These are phyloP conservation scores for Anthracocystis walkeri DNA, from an alignment of 1,284 basidiomycete genomes.

Conservation along the genomic window DNA sequence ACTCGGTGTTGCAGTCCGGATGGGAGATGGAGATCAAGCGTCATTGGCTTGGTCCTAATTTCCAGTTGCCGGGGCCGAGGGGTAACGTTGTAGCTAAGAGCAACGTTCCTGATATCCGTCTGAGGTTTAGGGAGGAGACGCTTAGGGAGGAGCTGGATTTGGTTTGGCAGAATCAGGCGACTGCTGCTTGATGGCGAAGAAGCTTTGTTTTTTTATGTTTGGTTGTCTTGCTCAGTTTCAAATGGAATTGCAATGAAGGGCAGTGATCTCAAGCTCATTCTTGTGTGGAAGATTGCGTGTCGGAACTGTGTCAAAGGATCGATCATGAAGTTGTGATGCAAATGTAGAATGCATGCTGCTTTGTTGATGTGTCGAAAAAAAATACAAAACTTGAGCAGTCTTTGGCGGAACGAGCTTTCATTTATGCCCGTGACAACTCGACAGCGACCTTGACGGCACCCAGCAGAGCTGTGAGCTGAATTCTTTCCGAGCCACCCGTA, in stretches of 20 bases:
- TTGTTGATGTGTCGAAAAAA: not conserved
- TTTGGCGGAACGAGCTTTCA: not conserved
- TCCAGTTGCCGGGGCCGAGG: constrained; percentile 76
- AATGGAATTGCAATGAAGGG: not conserved
- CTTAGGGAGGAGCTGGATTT: constrained; percentile 78
- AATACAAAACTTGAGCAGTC: not conserved
- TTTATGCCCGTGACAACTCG: constrained; percentile 72
- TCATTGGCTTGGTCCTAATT: constrained; percentile 81
- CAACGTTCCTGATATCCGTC: constrained; percentile 91
- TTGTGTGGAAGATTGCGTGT: not conserved
- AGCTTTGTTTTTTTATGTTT: not conserved
- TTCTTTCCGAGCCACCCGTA: constrained; percentile 91
- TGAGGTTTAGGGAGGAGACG: constrained; percentile 89
- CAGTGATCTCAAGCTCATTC: not conserved
- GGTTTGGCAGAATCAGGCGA: constrained; percentile 48
- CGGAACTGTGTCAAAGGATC: not conserved
- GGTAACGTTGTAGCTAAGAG: constrained; percentile 73
- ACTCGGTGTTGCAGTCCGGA: constrained; percentile 94
- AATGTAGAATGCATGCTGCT: not conserved
- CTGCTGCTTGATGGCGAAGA: constrained; percentile 10
- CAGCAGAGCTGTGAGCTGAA: constrained; percentile 90
- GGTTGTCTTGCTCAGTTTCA: not conserved
- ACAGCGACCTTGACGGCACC: constrained; percentile 94
- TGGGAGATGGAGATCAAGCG: constrained; percentile 99
- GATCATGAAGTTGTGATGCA: not conserved